Evolutionary conservation across 768 basidiomycete genomes (phyloP), one percentile per base, ranked within the genome.

Genomic region (Lentinula sp.): DNA sequence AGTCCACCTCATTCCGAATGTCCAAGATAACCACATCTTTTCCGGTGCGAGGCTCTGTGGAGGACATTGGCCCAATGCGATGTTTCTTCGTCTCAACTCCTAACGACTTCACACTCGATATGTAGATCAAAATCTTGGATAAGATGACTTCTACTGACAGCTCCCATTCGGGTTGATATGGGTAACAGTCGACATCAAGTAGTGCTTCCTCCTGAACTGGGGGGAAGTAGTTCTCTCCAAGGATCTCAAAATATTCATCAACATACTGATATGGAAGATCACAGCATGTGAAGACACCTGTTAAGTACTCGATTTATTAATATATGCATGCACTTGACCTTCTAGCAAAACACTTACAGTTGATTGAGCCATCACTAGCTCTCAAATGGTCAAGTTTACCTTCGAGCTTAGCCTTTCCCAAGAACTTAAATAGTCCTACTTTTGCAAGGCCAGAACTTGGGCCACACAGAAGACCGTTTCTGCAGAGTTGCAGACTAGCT

Each of bases 251-350:
- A 45, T 69, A 69, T 46, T 69, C 68, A 1, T 57, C 46, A 50
- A 69, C 66, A 58, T 69, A 69, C 43, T 69, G 67, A 63, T 67
- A 69, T 2, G 68, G 68, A 61, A 64, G 65, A 52, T 69, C 68
- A 45, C 66, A 66, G 50, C 66, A 67, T 35, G 68, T 69, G 62
- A 69, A 69, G 5, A 59, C 66, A 53, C 68, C 68, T 69, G 39
- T 3, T 48, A 12, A 46, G n/a, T 4, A 8, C 7, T 20, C 20
- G 4, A 46, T 18, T 35, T 10, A 46, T 15, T 6, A 59, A 13
- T 36, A 18, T 48, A 36, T 18, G 7, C 23, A 15, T 52, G 10
- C 33, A 33, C n/a, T 39, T 35, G 39, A 36, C 5, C 12, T 28
- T 18, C 55, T 8, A 60, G 28, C 3, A 28, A 49, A 32, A 43